These are phyloP conservation scores for Acanthamoeba triangularis DNA, from an alignment of 208 protist species.

Conservation along the genomic window DNA sequence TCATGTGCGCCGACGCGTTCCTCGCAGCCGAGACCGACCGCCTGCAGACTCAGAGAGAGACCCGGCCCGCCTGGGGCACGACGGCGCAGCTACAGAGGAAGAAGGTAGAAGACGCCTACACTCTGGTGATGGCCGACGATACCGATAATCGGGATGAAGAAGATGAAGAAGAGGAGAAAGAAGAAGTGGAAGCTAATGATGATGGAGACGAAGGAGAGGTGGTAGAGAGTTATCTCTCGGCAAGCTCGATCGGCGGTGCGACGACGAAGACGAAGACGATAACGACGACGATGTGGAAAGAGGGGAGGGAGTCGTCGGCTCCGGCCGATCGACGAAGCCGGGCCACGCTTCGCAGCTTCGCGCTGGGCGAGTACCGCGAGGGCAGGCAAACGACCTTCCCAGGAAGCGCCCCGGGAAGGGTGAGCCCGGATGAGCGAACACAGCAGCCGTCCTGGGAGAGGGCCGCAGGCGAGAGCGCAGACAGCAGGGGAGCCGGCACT, in stretches of 20 bases:
- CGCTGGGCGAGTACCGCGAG: neutral
- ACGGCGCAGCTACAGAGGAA: too few species aligned
- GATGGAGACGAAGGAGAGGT: neutral
- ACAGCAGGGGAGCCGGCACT: neutral
- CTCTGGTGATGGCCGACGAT: neutral
- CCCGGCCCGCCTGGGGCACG: too few species aligned
- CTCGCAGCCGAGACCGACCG: neutral
- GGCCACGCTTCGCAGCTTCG: neutral
- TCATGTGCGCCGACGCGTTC: constrained; percentile 3
- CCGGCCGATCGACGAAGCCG: neutral
- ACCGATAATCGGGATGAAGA: neutral
- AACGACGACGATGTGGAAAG: neutral
- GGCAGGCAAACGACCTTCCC: too few species aligned
- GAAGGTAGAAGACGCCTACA: neutral
- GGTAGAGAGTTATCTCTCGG: neutral
- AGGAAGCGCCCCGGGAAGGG: too few species aligned
- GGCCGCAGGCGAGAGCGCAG: neutral
- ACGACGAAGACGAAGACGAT: too few species aligned
- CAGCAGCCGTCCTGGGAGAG: neutral
- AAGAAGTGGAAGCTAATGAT: neutral
- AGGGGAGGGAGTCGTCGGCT: neutral
- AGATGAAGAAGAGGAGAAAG: neutral
- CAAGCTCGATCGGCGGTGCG: neutral
- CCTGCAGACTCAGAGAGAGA: neutral
- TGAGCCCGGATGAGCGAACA: too few species aligned